phyloP scores from a whole-genome alignment of 2,329 filamentous ascomycete genomes.

The Rhexocercosporidium sp. region DNA sequence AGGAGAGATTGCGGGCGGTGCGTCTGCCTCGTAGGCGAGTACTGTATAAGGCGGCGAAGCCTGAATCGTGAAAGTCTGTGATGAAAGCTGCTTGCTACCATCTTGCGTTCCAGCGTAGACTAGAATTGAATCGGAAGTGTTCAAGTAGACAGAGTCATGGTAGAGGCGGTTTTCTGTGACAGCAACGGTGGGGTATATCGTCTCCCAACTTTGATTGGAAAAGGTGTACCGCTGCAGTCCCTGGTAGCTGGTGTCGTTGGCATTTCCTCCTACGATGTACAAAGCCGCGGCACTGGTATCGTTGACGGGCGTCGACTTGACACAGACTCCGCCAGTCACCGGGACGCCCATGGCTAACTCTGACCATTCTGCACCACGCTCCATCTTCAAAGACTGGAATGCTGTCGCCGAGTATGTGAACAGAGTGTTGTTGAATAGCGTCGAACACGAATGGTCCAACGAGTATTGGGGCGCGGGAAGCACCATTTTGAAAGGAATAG shows the following conservation, averaged over 20 bases:
- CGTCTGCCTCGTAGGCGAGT: constrained; percentile 59
- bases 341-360: constrained; percentile 67
- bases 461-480: constrained; percentile 72
- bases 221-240: constrained; percentile 77
- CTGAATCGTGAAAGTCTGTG: constrained; percentile 76
- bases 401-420: constrained; percentile 80
- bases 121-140: constrained; percentile 71
- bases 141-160: constrained; percentile 79
- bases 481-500: constrained; percentile 32
- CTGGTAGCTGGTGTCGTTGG: constrained; percentile 59
- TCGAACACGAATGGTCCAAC: constrained; percentile 80
- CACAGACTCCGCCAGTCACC: constrained; percentile 78
- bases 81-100: constrained; percentile 61
- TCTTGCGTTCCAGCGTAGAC: constrained; percentile 80
- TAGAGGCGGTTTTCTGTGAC: constrained; percentile 65
- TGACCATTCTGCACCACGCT: constrained; percentile 74
- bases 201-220: constrained; percentile 61
- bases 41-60: constrained; percentile 69
- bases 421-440: constrained; percentile 79
- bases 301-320: constrained; percentile 66
- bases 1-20: constrained; percentile 69
- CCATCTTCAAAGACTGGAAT: constrained; percentile 75
- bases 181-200: constrained; percentile 49
- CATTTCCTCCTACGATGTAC: constrained; percentile 81
- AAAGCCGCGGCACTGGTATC: constrained; percentile 66